A percentile compares a stretch with the other conserved stretches of the same genome.
Conservation (phyloP, 257 asterid species). For the Ophiorrhiza pumila region DNA sequence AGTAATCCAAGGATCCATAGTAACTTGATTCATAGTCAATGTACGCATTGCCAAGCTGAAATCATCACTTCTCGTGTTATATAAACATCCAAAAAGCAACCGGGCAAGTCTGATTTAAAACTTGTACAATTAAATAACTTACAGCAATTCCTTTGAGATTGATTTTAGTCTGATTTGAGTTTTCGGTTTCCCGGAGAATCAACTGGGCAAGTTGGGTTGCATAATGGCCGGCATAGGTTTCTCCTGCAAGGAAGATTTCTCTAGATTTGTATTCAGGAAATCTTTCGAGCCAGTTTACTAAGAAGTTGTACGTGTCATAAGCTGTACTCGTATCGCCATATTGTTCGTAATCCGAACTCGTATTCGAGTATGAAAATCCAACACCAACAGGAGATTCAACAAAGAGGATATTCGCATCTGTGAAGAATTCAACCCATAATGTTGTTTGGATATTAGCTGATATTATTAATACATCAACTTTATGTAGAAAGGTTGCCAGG, state of each 20-base stretch:
- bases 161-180: conserved; percentile 36
- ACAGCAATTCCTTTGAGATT: conserved; percentile 58
- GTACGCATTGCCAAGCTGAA: conserved; percentile 52
- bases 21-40: conserved; percentile 21
- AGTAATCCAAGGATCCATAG: conserved; percentile 40
- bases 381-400: conserved; percentile 4
- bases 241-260: conserved; percentile 48
- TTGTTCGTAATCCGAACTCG: not conserved
- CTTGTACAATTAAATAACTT: conserved; percentile 4
- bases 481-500: no score
- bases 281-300: conserved; percentile 53
- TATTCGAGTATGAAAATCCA: conserved; percentile 22
- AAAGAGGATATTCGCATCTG: conserved; percentile 17
- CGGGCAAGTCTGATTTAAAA: not conserved
- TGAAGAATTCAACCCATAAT: not conserved
- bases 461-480: not conserved
- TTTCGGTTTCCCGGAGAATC: conserved; percentile 33
- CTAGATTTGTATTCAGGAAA: conserved; percentile 51
- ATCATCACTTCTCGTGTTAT: not conserved
- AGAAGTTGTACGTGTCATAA: not conserved
- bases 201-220: conserved; percentile 50
- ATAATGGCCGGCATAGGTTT: conserved; percentile 58
- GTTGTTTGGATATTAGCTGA: not conserved
- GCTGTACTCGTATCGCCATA: not conserved
- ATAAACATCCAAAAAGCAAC: no score